A percentile compares a stretch with the other conserved stretches of the same genome.
Evolutionary conservation across 2,329 filamentous ascomycete species (phyloP).

Genomic region (Thelonectria discophora): DNA sequence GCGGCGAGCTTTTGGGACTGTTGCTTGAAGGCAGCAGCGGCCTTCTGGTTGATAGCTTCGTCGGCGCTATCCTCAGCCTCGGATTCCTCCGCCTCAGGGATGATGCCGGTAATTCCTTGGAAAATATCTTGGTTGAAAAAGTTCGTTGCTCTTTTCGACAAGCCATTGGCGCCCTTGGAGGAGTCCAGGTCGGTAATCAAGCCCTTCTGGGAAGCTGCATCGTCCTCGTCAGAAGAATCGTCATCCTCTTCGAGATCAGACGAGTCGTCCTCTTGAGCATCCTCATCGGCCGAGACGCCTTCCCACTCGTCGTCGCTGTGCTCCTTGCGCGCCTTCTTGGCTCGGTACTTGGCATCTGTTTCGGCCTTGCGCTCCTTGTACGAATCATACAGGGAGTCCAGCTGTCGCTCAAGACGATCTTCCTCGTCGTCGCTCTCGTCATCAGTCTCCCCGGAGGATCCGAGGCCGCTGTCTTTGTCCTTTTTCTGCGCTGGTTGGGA

Average conservation of each 20-base stretch:
- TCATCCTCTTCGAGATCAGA: constrained; percentile 68
- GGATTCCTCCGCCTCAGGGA: constrained; percentile 57
- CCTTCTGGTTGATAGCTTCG: constrained; percentile 48
- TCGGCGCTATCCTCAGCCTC: constrained; percentile 38
- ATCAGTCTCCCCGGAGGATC: constrained; percentile 63
- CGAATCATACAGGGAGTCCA: constrained; percentile 87
- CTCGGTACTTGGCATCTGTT: constrained; percentile 84
- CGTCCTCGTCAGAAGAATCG: constrained; percentile 49
- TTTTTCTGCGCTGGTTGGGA: constrained; percentile 63
- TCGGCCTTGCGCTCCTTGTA: constrained; percentile 84
- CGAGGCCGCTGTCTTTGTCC: constrained; percentile 68
- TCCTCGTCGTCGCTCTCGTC: constrained; percentile 79
- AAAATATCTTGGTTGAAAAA: constrained; percentile 98
- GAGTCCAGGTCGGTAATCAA: constrained; percentile 51
- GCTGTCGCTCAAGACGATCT: constrained; percentile 82
- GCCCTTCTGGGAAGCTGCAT: constrained; percentile 37
- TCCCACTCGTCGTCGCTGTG: constrained; percentile 91
- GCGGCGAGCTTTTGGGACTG: constrained; percentile 42
- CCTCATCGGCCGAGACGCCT: constrained; percentile 77
- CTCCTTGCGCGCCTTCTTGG: constrained; percentile 86
- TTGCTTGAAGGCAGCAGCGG: constrained; percentile 37
- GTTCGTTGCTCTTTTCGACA: constrained; percentile 70
- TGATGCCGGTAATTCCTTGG: constrained; percentile 76
- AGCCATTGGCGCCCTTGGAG: constrained; percentile 31
- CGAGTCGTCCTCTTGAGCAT: constrained; percentile 60